phyloP scores from a whole-genome alignment of 164 flowering plant genomes.

The Piper longum region DNA sequence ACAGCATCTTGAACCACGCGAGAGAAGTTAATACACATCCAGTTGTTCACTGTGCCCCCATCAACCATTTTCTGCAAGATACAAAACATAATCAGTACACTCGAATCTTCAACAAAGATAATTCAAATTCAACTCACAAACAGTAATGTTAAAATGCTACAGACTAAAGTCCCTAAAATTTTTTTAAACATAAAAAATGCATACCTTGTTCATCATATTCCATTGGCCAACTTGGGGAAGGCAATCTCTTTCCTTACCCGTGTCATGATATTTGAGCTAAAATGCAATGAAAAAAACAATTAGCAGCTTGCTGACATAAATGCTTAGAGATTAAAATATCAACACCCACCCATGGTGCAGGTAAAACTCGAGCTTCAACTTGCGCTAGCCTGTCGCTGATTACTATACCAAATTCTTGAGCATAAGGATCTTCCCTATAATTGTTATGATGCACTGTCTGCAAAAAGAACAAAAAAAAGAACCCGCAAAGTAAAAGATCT shows the following conservation, averaged over 20 bases:
- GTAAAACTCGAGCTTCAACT: conserved; percentile 91
- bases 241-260: conserved; percentile 79
- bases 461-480: not conserved
- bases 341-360: conserved; percentile 73
- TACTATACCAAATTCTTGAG: conserved; percentile 79
- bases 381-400: conserved; percentile 77
- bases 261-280: conserved; percentile 94
- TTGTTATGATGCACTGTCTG: conserved; percentile 89
- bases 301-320: not conserved
- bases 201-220: conserved; percentile 95
- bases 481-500: not conserved
- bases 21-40: conserved; percentile 87
- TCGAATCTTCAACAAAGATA: too few relatives aligned
- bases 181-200: not conserved
- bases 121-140: too few relatives aligned
- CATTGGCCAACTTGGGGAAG: conserved; percentile 90
- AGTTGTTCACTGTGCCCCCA: conserved; percentile 75
- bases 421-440: conserved; percentile 69
- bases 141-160: too few relatives aligned
- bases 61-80: conserved; percentile 40
- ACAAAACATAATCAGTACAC: not conserved
- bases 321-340: not conserved
- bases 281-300: conserved; percentile 1
- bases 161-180: not conserved
- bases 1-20: conserved; percentile 59